Conservation (phyloP, 495 filamentous ascomycete genomes). For the Collariella sp. region DNA sequence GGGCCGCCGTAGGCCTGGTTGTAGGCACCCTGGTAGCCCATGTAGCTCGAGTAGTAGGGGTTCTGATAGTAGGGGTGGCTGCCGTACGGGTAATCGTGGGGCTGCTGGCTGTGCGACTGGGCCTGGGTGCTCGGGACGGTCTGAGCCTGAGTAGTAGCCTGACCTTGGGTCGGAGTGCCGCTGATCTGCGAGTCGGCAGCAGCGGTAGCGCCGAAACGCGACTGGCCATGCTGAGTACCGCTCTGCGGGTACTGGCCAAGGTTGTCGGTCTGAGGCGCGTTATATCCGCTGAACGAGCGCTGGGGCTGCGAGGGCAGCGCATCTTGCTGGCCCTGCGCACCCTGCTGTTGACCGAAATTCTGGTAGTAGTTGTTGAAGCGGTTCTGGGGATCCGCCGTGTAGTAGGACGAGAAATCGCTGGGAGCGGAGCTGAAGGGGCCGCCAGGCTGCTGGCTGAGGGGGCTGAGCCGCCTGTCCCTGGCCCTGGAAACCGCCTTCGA, state of each 20-base stretch:
- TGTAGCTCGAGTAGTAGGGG: constrained; percentile 72
- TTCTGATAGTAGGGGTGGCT: constrained; percentile 71
- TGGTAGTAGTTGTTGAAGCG: constrained; percentile 70
- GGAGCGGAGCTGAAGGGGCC: constrained; percentile 63
- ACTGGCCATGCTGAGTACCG: constrained; percentile 37
- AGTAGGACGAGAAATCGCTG: constrained; percentile 77
- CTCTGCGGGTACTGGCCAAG: constrained; percentile 67
- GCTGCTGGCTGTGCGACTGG: constrained; percentile 49
- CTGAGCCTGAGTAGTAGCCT: constrained; percentile 18
- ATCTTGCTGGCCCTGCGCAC: constrained; percentile 60
- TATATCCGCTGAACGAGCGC: constrained; percentile 66
- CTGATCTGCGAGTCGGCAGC: constrained; percentile 68
- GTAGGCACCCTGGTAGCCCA: constrained; percentile 68
- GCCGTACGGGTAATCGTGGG: constrained; percentile 57
- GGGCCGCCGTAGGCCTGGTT: constrained; percentile 58
- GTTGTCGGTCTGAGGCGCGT: constrained; percentile 60
- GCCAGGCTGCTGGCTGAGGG: constrained; percentile 45
- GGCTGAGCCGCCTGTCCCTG: constrained; percentile 53
- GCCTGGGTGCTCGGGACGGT: constrained; percentile 57
- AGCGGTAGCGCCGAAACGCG: constrained; percentile 45
- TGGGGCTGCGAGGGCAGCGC: constrained; percentile 53
- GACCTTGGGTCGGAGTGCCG: constrained; percentile 74
- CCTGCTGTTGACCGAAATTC: constrained; percentile 62
- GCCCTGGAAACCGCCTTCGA: constrained; percentile 39
- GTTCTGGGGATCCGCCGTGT: constrained; percentile 69